These are phyloP conservation scores for Suillus luteus DNA, from an alignment of 768 basidiomycete genomes.

Conservation along the genomic window DNA sequence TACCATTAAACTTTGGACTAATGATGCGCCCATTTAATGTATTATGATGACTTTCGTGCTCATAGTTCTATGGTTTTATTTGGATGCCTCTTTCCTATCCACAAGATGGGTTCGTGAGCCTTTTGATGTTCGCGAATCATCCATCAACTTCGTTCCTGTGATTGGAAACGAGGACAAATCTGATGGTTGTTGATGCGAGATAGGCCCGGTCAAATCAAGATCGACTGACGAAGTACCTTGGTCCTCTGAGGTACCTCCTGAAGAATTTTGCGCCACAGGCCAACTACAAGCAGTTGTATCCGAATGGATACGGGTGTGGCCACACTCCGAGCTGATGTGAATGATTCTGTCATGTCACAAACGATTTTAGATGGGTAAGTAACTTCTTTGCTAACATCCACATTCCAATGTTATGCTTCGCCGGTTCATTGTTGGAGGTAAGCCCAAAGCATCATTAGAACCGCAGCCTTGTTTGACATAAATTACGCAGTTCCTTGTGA, in stretches of 20 bases:
- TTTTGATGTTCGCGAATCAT: not conserved
- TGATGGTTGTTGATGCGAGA: not conserved
- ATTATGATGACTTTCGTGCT: not conserved
- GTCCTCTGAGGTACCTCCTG: not conserved
- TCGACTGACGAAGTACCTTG: not conserved
- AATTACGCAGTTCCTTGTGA: not conserved
- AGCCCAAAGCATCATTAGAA: not conserved
- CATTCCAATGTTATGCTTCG: not conserved
- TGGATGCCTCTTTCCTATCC: not conserved
- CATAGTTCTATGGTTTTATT: not conserved
- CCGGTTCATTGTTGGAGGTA: not conserved
- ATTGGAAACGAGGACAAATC: not conserved
- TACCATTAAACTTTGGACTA: constrained; percentile 2
- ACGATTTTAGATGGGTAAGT: not conserved
- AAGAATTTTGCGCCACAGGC: not conserved
- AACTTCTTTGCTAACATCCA: not conserved
- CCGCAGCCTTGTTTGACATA: not conserved
- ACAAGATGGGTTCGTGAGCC: not conserved
- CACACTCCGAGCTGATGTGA: constrained; percentile 2
- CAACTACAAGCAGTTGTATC: not conserved
- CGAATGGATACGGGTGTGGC: not conserved
- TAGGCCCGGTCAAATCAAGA: constrained; percentile 1
- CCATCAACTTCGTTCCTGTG: not conserved
- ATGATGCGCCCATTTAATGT: not conserved
- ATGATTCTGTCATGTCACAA: not conserved